Evolutionary conservation across 306 rosid species (phyloP).

Genomic region (Glycine soja): DNA sequence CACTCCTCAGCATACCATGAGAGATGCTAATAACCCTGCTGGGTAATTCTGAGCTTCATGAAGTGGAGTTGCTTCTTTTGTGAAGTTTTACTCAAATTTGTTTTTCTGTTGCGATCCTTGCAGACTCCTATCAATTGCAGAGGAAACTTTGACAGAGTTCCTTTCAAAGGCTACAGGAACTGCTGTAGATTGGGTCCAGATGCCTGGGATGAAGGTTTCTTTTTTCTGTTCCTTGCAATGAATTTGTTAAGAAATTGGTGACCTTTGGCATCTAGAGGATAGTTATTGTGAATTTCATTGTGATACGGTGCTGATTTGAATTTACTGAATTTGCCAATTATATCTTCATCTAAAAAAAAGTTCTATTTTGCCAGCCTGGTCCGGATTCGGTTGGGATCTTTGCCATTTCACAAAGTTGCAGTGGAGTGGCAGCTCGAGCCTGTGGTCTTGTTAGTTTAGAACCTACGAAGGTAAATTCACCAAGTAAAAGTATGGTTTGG

Average conservation of each 20-base stretch:
- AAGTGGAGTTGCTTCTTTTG: slow-evolving; percentile 24
- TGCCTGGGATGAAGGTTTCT: slow-evolving; percentile 99
- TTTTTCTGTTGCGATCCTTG: slow-evolving; percentile 30
- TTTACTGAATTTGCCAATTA: neutral
- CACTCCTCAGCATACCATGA: slow-evolving; percentile 77
- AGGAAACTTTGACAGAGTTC: slow-evolving; percentile 99
- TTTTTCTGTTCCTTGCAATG: slow-evolving; percentile 10
- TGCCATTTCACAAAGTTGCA: slow-evolving; percentile 95
- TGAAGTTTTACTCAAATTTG: slow-evolving; percentile 15
- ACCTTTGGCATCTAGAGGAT: neutral
- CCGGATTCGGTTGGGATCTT: slow-evolving; percentile 99
- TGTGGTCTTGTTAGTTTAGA: slow-evolving; percentile 98
- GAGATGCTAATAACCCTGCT: slow-evolving; percentile 98
- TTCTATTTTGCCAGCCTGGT: slow-evolving; percentile 85
- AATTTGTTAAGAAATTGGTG: neutral
- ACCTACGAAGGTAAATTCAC: slow-evolving; percentile 75
- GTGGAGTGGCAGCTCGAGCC: slow-evolving; percentile 99
- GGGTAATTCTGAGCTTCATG: slow-evolving; percentile 64
- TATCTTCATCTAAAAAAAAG: neutral
- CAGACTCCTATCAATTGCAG: slow-evolving; percentile 98
- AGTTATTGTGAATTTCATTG: neutral
- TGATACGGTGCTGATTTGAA: slow-evolving; percentile 28
- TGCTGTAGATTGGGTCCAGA: slow-evolving; percentile 99
- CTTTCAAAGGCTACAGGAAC: slow-evolving; percentile 99
- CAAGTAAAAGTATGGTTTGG: slow-evolving; percentile 10